Evolutionary conservation across 169 alveolate genomes (phyloP).

Genomic region (Miamiensis avidus): DNA sequence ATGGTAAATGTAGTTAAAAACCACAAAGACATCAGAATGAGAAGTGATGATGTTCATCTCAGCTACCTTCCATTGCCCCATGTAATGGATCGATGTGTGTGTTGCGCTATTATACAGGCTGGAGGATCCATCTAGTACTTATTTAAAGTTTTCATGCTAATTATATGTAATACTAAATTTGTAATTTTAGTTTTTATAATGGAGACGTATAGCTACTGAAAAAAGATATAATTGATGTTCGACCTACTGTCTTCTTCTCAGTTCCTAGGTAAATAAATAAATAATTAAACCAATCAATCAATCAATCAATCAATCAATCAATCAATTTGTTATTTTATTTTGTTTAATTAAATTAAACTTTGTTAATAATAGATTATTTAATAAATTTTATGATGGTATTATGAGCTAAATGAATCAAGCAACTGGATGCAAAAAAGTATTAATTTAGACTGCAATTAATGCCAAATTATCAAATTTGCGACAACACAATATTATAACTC

Average conservation of each 20-base stretch:
- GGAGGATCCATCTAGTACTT: slow-evolving; percentile 46
- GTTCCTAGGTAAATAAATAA: slow-evolving; percentile 38
- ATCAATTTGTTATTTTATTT: neutral
- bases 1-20: slow-evolving; percentile 27
- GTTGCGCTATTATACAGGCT: neutral
- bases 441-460: slow-evolving; percentile 46
- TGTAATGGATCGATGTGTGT: slow-evolving; percentile 55
- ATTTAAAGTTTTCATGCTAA: no score
- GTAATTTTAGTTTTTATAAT: slow-evolving; percentile 24
- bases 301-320: no score
- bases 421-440: slow-evolving; percentile 38
- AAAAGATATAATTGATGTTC: slow-evolving; percentile 36
- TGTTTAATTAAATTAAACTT: no score
- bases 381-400: slow-evolving; percentile 59
- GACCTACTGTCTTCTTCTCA: slow-evolving; percentile 49
- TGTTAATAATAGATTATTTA: slow-evolving; percentile 58
- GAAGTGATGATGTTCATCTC: slow-evolving; percentile 23
- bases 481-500: neutral
- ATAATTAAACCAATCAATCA: no score
- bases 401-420: slow-evolving; percentile 31
- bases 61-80: slow-evolving; percentile 66
- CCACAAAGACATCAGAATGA: slow-evolving; percentile 31
- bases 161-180: no score
- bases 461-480: slow-evolving; percentile 43
- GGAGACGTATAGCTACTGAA: slow-evolving; percentile 30